A percentile compares a stretch with the other conserved stretches of the same genome.
These are phyloP conservation scores for Ceratocystis albifundus DNA, from an alignment of 2,329 filamentous ascomycete species.

Conservation along the genomic window DNA sequence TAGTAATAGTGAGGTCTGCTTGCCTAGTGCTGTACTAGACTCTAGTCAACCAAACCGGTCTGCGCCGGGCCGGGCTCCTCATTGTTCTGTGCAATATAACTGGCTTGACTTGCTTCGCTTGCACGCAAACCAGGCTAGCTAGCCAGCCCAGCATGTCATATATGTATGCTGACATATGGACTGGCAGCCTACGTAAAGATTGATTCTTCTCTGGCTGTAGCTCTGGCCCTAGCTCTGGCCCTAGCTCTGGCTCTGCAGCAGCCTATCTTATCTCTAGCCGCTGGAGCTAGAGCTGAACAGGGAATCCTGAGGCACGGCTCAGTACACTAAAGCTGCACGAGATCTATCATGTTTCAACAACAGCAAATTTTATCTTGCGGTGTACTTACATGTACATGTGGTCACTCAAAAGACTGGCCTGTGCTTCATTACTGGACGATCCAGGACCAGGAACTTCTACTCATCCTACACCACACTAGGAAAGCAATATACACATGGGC, in stretches of 20 bases:
- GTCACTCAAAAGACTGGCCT: too few species aligned
- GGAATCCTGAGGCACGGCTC: conserved; percentile 2
- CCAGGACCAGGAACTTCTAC: too few species aligned
- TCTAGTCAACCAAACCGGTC: not conserved
- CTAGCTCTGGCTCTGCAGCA: not conserved
- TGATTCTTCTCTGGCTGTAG: not conserved
- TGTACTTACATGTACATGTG: too few species aligned
- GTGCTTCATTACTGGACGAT: too few species aligned
- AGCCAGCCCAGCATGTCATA: not conserved
- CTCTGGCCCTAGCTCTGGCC: too few species aligned
- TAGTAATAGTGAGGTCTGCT: too few species aligned
- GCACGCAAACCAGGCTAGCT: not conserved
- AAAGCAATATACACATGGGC: not conserved
- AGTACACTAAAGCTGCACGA: not conserved
- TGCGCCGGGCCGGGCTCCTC: not conserved
- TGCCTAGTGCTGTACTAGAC: too few species aligned
- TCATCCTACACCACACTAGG: not conserved
- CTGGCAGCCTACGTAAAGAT: not conserved
- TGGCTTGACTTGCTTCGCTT: not conserved
- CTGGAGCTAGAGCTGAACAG: not conserved
- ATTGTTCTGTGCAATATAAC: not conserved
- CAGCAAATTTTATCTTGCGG: not conserved
- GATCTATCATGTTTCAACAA: conserved; percentile 2
- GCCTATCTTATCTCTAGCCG: not conserved
- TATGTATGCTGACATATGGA: not conserved